A percentile compares a stretch with the other conserved stretches of the same genome.
Evolutionary conservation across 441 rosid genomes (phyloP).

Genomic region (Euphorbia schlechtendalii): DNA sequence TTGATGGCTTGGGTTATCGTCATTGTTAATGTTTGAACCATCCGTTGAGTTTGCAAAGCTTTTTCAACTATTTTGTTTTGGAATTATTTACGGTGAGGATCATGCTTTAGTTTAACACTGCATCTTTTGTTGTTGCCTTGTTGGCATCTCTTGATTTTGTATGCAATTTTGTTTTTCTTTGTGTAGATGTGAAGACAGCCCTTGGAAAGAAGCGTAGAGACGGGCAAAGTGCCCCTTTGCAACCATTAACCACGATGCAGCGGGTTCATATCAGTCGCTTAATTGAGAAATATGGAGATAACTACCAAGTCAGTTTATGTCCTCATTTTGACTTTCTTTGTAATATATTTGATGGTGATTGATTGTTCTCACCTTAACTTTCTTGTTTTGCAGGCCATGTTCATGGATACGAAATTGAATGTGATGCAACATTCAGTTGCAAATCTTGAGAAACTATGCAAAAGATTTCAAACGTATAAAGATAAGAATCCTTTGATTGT

Average conservation of each 20-base stretch:
- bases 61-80: neutral
- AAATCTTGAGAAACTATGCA: constrained; percentile 63
- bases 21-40: neutral
- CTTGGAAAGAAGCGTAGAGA: constrained; percentile 84
- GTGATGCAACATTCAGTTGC: constrained; percentile 89
- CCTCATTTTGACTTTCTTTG: neutral
- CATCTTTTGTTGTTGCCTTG: no score
- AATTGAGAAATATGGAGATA: constrained; percentile 70
- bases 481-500: constrained; percentile 61
- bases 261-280: constrained; percentile 48
- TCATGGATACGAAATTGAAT: constrained; percentile 79
- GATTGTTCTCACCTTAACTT: neutral
- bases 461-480: constrained; percentile 46
- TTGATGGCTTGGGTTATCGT: neutral
- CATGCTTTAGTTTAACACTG: neutral
- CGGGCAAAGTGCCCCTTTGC: constrained; percentile 62
- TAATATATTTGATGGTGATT: neutral
- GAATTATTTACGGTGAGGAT: neutral
- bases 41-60: neutral
- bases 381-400: constrained; percentile 59
- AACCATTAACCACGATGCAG: constrained; percentile 77
- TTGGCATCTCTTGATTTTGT: neutral
- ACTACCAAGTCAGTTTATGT: constrained; percentile 50
- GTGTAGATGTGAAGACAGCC: constrained; percentile 72
- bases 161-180: neutral